A percentile compares a stretch with the other conserved stretches of the same genome.
Conservation (phyloP, 768 basidiomycete genomes). For the Mycena metata region DNA sequence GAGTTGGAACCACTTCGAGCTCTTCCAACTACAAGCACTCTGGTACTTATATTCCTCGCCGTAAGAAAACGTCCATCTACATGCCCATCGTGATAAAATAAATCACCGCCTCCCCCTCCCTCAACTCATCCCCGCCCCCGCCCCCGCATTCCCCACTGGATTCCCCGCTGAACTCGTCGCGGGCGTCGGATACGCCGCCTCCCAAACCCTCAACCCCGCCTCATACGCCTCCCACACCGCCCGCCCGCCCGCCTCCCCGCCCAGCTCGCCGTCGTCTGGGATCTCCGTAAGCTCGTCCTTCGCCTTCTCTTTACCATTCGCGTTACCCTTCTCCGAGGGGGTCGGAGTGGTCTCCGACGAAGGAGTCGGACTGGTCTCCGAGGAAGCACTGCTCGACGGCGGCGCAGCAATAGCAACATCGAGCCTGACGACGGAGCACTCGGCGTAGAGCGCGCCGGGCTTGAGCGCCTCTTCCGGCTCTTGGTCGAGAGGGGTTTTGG, state of each 20-base stretch:
- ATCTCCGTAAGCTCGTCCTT: slow-evolving; percentile 53
- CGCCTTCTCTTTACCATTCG: slow-evolving; percentile 41
- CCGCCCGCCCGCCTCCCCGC: slow-evolving; percentile 76
- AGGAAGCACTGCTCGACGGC: too few species aligned
- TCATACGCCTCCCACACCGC: slow-evolving; percentile 86
- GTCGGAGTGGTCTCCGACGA: too few species aligned
- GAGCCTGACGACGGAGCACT: slow-evolving; percentile 73
- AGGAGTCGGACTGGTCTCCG: neutral
- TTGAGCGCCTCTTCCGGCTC: slow-evolving; percentile 75
- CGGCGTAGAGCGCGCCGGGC: slow-evolving; percentile 82
- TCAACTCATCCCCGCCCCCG: too few species aligned
- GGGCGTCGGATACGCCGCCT: slow-evolving; percentile 53
- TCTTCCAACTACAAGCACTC: too few species aligned
- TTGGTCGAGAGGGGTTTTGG: neutral
- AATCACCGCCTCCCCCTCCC: too few species aligned
- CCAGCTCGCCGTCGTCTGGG: slow-evolving; percentile 76
- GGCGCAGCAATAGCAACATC: slow-evolving; percentile 42
- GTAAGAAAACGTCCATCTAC: too few species aligned
- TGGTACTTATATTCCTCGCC: too few species aligned
- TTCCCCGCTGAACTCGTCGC: too few species aligned
- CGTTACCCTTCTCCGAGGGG: too few species aligned
- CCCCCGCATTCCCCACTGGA: too few species aligned
- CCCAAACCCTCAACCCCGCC: slow-evolving; percentile 75
- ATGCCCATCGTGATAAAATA: too few species aligned
- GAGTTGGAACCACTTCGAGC: too few species aligned